These are phyloP conservation scores for Teunomyces atbi DNA, from an alignment of 805 yeast genomes.

Conservation along the genomic window DNA sequence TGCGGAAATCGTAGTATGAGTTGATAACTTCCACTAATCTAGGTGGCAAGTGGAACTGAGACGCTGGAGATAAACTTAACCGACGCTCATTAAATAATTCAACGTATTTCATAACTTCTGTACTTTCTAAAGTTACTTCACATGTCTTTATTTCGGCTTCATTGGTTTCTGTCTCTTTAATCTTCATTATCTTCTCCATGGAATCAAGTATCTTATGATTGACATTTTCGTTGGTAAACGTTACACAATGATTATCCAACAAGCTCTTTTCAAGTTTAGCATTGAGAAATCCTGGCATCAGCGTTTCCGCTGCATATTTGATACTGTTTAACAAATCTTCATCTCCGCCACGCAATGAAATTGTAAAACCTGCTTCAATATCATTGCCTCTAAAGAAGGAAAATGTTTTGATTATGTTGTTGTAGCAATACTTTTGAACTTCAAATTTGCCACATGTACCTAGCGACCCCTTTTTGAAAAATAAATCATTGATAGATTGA, in stretches of 20 bases:
- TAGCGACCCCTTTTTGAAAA: constrained; percentile 54
- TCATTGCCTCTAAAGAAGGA: constrained; percentile 80
- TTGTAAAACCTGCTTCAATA: constrained; percentile 72
- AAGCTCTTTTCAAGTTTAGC: constrained; percentile 64
- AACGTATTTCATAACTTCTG: constrained; percentile 35
- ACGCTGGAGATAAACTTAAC: constrained; percentile 84
- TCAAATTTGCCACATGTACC: constrained; percentile 77
- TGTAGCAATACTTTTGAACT: constrained; percentile 61
- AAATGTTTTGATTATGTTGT: constrained; percentile 62
- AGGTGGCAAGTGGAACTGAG: constrained; percentile 68
- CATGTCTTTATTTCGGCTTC: constrained; percentile 14
- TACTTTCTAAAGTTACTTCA: constrained; percentile 24
- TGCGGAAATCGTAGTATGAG: constrained; percentile 41
- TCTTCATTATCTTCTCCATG: constrained; percentile 11
- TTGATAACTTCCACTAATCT: constrained; percentile 54
- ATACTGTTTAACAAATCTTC: constrained; percentile 60
- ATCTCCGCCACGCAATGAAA: constrained; percentile 79
- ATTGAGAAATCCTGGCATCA: constrained; percentile 77
- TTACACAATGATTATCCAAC: constrained; percentile 21
- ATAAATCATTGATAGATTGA: constrained; percentile 80
- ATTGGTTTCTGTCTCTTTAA: constrained; percentile 11
- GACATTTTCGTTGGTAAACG: constrained; percentile 10
- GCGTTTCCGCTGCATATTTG: constrained; percentile 76
- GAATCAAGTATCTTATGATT: constrained; percentile 13
- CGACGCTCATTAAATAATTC: constrained; percentile 47